Base-by-base conservation (phyloP, 2,329 filamentous ascomycete species). In the Tolypocladium cylindrosporum region DNA sequence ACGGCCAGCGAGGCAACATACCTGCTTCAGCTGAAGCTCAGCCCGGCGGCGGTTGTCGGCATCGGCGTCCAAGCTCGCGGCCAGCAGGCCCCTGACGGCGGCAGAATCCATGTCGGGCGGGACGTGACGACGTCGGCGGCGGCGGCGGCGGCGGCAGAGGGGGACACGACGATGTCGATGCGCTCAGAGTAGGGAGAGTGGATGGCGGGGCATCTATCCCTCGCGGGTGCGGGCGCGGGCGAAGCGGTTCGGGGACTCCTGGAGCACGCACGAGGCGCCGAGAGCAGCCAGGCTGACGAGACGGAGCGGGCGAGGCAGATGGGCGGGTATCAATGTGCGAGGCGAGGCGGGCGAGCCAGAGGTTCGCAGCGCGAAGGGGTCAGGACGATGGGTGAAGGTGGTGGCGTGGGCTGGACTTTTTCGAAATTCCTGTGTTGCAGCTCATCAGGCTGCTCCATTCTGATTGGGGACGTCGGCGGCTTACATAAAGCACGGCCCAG, bases 11-110 rank as follows among this genome's bases (percentile, higher is more conserved):
- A 31, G 4, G 55, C 24, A 39, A 31, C 85, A 72, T 79, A 93
- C 90, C 79, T 87, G 82, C 80, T 91, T 92, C 67, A 94, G 81
- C 75, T 93, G 87, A 66, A 88, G 76, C 78, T 94, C 90, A 71
- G 89, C 88, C 73, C 86, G 82, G 71, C 87, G 84, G 74, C 90
- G 83, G 72, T 83, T 83, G 70, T 91, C 88, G 69, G 87, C 82
- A 75, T 91, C 87, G 65, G 86, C 74, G 70, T 87, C 85, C 73
- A 92, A 84, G 65, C 88, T 91, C 70, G 87, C 85, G 72, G 85
- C 81, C 70, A 93, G 87, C 77, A 89, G 86, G 79, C 83, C 85
- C 77, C 89, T 83, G 74, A 93, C 80, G 72, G 82, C 83, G 73
- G 83, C 79, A 74, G 83, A 83, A 80, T 91, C 88, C 89, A 92